Conservation (phyloP, 2,329 filamentous ascomycete species). For the Coniochaeta ligniaria region DNA sequence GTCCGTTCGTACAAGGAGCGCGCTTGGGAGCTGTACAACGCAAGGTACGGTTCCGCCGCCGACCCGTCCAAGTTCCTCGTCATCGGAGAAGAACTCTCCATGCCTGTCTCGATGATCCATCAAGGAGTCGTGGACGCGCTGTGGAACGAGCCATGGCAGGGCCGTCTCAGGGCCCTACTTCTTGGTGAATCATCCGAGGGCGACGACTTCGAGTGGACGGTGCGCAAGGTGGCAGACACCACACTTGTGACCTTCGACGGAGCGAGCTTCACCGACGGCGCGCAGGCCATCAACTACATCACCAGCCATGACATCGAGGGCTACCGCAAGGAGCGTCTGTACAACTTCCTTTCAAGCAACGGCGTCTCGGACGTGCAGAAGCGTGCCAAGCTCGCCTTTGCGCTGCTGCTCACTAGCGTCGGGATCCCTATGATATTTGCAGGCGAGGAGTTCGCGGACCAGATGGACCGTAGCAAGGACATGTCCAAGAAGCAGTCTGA, state of each 20-base stretch:
- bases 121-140: slow-evolving; percentile 12
- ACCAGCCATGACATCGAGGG: slow-evolving; percentile 19
- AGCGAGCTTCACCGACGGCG: slow-evolving; percentile 10
- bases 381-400: slow-evolving; percentile 15
- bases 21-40: slow-evolving; percentile 13
- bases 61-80: slow-evolving; percentile 14
- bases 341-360: slow-evolving; percentile 12
- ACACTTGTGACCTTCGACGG: slow-evolving; percentile 7
- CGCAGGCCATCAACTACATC: slow-evolving; percentile 18
- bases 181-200: slow-evolving; percentile 9
- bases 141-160: slow-evolving; percentile 17
- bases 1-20: slow-evolving; percentile 13
- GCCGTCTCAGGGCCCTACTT: slow-evolving; percentile 10
- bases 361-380: slow-evolving; percentile 11
- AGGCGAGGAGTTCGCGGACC: slow-evolving; percentile 19
- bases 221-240: slow-evolving; percentile 14
- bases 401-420: slow-evolving; percentile 15
- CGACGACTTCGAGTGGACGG: slow-evolving; percentile 15
- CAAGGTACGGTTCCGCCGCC: slow-evolving; percentile 3
- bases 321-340: slow-evolving; percentile 15
- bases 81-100: slow-evolving; percentile 17
- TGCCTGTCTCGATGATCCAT: slow-evolving; percentile 13
- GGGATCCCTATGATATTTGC: slow-evolving; percentile 20
- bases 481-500: slow-evolving; percentile 17
- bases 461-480: slow-evolving; percentile 15